Evolutionary conservation across 352 stramenopile species (phyloP).

Genomic region (Thalassiosira oceanica): DNA sequence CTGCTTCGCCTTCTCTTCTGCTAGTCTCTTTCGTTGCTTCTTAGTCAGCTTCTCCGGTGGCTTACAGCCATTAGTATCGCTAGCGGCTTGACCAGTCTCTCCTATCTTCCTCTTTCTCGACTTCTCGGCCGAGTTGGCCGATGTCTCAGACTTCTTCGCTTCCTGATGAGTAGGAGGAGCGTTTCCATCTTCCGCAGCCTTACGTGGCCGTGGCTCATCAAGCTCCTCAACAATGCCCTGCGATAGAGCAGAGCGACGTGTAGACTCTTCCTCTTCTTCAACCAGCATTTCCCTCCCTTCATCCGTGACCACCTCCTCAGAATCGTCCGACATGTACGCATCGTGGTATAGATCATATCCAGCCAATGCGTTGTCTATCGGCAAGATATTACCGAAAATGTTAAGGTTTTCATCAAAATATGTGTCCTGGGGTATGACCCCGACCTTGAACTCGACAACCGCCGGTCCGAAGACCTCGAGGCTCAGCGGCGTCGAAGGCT

Average conservation of each 20-base stretch:
- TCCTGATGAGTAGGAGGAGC: too few species aligned
- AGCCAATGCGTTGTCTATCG: slow-evolving; percentile 1
- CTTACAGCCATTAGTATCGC: neutral
- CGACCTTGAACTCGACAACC: slow-evolving; percentile 30
- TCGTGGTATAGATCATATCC: slow-evolving; percentile 4
- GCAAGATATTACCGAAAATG: slow-evolving; percentile 27
- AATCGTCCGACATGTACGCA: slow-evolving; percentile 3
- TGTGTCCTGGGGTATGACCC: neutral
- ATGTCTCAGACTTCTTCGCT: neutral
- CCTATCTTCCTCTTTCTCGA: slow-evolving; percentile 1
- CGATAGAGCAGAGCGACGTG: too few species aligned
- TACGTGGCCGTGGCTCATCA: too few species aligned
- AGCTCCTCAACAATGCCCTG: too few species aligned
- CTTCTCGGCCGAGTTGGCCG: neutral
- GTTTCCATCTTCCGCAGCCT: too few species aligned
- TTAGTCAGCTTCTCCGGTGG: slow-evolving; percentile 51
- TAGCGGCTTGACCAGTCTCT: neutral
- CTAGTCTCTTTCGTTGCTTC: slow-evolving; percentile 54
- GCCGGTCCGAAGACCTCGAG: slow-evolving; percentile 38
- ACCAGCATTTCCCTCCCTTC: too few species aligned
- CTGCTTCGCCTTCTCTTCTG: slow-evolving; percentile 53
- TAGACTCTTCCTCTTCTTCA: slow-evolving; percentile 9
- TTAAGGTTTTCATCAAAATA: slow-evolving; percentile 16
- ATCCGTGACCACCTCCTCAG: neutral
- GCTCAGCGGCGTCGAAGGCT: slow-evolving; percentile 14